Conservation (phyloP, 106 monocot genomes). For the Vanilla planifolia region DNA sequence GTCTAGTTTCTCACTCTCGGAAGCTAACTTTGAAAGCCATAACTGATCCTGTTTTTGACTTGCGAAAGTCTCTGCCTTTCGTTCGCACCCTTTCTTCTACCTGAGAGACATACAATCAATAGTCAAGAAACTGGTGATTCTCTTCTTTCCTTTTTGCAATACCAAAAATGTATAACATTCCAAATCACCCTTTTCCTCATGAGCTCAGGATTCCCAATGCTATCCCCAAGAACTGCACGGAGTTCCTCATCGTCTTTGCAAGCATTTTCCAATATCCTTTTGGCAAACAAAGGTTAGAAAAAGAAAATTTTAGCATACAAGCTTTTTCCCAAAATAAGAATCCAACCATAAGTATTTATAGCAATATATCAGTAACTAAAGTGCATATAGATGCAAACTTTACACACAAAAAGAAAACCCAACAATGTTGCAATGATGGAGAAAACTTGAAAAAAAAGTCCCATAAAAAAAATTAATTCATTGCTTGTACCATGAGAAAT, state of each 20-base stretch:
- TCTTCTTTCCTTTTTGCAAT: too few species aligned
- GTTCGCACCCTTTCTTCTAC: constrained; percentile 80
- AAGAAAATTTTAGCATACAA: neutral
- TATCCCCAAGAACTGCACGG: constrained; percentile 90
- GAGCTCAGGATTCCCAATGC: constrained; percentile 88
- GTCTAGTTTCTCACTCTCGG: constrained; percentile 68
- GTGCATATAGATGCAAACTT: too few species aligned
- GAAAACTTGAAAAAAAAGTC: too few species aligned
- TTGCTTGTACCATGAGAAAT: too few species aligned
- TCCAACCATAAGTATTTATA: neutral
- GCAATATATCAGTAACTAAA: neutral
- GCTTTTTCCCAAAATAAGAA: neutral
- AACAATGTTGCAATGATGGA: too few species aligned
- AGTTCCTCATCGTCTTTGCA: constrained; percentile 88
- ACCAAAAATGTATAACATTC: constrained; percentile 5
- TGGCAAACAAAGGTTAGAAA: constrained; percentile 5
- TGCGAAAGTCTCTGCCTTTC: constrained; percentile 81
- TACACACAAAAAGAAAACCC: too few species aligned
- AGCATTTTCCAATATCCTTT: constrained; percentile 81
- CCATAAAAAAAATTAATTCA: too few species aligned
- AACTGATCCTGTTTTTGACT: constrained; percentile 89
- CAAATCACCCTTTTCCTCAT: constrained; percentile 80
- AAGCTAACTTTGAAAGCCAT: constrained; percentile 98
- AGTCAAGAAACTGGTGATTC: too few species aligned
- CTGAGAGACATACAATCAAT: constrained; percentile 26